Evolutionary conservation across 768 basidiomycete genomes (phyloP), one percentile per base, ranked within the genome.

Genomic region (Coprinellus micaceus): DNA sequence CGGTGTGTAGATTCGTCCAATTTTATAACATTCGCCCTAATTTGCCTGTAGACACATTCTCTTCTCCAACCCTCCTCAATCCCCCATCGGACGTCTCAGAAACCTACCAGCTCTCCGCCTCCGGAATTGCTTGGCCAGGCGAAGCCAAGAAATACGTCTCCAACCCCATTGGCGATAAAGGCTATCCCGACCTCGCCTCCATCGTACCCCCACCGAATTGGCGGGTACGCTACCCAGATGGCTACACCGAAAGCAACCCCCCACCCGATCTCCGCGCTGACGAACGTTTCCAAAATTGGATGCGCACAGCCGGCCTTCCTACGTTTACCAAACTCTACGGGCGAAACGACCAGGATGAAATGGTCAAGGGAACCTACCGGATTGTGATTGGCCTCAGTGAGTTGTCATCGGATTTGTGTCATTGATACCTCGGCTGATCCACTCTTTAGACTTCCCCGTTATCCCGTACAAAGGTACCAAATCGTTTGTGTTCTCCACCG

Each of bases 231-330:
- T 98, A 78, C 74, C 92, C 93, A 1, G 69, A 88, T 58, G 81
- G 81, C 54, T 98, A 97, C 64, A 84, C 83, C 3, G 67, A 72
- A 1, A 70, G 71, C 4, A 83, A 77, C 59, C 82, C 81, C 15
- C 85, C 87, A 19, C 95, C 94, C 1, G 74, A 97, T 66, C 75
- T 98, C 33, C 74, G 77, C 52, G 61, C 63, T 2, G 87, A 98
- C 65, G 91, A 98, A 70, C 94, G 91, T 64, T 98, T 99, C 77
- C 96, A 98, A 72, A 95, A 96, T 67, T 99, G 97, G 97, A 99
- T 99, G 97, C 84, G 96, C 57, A 97, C 95, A 2, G 93, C 97
- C 0, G 97, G 96, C 12, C 71, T 98, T 46, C 97, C 97, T 9
- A 98, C 96, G 5, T 99, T 99, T 71, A 86, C 93, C 29, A 98